These are phyloP conservation scores for Mycena polygramma DNA, from an alignment of 768 basidiomycete species.

Conservation along the genomic window DNA sequence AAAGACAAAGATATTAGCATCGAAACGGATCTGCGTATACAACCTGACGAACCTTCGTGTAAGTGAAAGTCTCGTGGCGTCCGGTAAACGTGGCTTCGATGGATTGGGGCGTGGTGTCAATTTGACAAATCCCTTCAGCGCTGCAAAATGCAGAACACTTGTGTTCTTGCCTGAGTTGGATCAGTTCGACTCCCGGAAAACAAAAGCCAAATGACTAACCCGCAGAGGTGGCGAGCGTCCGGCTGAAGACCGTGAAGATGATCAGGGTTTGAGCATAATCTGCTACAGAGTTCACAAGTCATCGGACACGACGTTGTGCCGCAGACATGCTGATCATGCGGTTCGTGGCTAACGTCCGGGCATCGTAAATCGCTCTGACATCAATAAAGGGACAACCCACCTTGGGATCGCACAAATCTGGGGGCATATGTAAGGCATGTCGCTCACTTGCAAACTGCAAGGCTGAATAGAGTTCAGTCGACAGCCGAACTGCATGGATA, in stretches of 20 bases:
- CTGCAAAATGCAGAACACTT: slow-evolving; percentile 57
- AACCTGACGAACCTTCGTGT: slow-evolving; percentile 63
- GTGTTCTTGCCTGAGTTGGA: slow-evolving; percentile 60
- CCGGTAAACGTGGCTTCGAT: slow-evolving; percentile 74
- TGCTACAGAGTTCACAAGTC: slow-evolving; percentile 65
- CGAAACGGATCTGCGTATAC: not conserved
- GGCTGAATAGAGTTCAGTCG: slow-evolving; percentile 47
- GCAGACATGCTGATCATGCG: slow-evolving; percentile 63
- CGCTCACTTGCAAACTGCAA: slow-evolving; percentile 51
- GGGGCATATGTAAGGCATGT: slow-evolving; percentile 53
- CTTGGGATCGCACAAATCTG: slow-evolving; percentile 59
- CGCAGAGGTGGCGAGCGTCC: slow-evolving; percentile 64
- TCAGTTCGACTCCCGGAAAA: not conserved
- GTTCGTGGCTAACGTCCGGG: slow-evolving; percentile 50
- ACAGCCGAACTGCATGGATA: not conserved
- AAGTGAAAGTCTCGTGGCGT: slow-evolving; percentile 69
- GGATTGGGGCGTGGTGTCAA: slow-evolving; percentile 69
- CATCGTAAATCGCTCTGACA: not conserved
- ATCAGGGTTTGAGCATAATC: slow-evolving; percentile 59
- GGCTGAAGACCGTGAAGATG: slow-evolving; percentile 66
- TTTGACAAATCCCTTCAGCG: slow-evolving; percentile 67
- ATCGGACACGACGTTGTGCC: slow-evolving; percentile 65
- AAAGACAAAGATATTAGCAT: not conserved
- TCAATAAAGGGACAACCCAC: slow-evolving; percentile 40
- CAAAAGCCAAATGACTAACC: slow-evolving; percentile 52